These are phyloP conservation scores for Solanum boliviense DNA, from an alignment of 257 asterid species.

Conservation along the genomic window DNA sequence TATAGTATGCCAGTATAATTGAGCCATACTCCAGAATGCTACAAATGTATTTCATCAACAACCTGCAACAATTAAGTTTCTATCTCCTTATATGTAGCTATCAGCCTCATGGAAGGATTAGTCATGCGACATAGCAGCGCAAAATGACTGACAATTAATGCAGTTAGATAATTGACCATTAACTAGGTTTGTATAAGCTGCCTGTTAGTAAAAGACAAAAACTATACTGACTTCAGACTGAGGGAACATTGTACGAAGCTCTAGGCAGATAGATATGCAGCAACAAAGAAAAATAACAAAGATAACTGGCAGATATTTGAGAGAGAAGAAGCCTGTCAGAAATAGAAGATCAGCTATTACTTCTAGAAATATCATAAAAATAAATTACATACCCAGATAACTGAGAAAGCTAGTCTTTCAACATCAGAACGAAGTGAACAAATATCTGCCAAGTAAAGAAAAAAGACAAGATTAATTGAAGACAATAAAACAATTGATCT, in stretches of 20 bases:
- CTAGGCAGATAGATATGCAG: not conserved
- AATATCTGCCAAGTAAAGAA: constrained; percentile 51
- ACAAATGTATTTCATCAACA: not conserved
- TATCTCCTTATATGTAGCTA: not conserved
- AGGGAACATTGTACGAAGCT: not conserved
- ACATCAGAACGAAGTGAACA: constrained; percentile 92
- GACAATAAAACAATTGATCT: not conserved
- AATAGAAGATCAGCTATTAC: not conserved
- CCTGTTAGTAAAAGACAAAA: not conserved
- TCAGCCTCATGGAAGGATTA: not conserved
- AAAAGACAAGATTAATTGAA: not conserved
- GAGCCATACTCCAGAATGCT: not conserved
- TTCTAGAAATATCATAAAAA: not conserved
- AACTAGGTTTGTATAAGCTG: not conserved
- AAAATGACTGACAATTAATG: not conserved
- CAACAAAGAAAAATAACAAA: not conserved
- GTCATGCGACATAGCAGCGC: not conserved
- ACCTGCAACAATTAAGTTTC: not conserved
- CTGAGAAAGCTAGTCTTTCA: constrained; percentile 94
- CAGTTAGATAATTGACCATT: not conserved
- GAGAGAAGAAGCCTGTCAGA: not conserved
- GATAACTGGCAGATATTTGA: not conserved
- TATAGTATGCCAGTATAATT: not conserved
- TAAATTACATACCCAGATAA: constrained; percentile 69
- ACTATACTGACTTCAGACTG: not conserved